A percentile compares a stretch with the other conserved stretches of the same genome.
Evolutionary conservation across 768 basidiomycete species (phyloP).

Genomic region (Lactarius akahatsu): DNA sequence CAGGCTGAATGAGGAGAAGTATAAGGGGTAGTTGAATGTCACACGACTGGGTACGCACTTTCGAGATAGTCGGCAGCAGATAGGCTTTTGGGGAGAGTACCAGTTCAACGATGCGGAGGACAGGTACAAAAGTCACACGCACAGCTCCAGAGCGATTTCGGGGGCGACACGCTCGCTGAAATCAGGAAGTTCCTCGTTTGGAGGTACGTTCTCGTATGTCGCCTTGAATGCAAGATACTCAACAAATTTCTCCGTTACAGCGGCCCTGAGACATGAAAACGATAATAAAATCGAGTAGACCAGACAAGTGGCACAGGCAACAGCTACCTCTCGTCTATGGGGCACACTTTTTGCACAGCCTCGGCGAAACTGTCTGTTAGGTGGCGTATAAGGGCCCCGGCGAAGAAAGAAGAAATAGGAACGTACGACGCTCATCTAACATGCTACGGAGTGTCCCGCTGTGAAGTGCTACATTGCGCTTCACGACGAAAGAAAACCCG

Average conservation of each 20-base stretch:
- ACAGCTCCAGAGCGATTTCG: constrained; percentile 90
- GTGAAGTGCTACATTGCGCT: constrained; percentile 66
- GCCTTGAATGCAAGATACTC: constrained; percentile 89
- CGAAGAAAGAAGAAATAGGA: constrained; percentile 29
- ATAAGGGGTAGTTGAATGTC: background rate
- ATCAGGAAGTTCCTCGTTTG: constrained; percentile 83
- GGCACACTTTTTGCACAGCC: constrained; percentile 66
- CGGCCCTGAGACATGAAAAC: constrained; percentile 38
- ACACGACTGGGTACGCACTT: constrained; percentile 38
- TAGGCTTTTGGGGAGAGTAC: constrained; percentile 39
- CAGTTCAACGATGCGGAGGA: constrained; percentile 6
- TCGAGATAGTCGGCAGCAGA: constrained; percentile 68
- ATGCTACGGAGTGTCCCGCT: constrained; percentile 84
- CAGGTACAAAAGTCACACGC: constrained; percentile 36
- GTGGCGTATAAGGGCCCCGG: constrained; percentile 15
- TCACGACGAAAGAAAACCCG: constrained; percentile 78
- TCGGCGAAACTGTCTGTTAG: constrained; percentile 68
- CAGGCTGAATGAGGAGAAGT: constrained; percentile 16
- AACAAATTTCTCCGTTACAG: constrained; percentile 82
- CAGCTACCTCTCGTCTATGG: constrained; percentile 66
- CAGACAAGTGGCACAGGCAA: background rate
- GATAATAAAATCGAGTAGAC: background rate
- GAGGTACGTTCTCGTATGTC: constrained; percentile 65
- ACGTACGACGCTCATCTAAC: constrained; percentile 66
- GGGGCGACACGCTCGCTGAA: constrained; percentile 81